Evolutionary conservation across 257 asterid genomes (phyloP).

Genomic region (Salvia splendens): DNA sequence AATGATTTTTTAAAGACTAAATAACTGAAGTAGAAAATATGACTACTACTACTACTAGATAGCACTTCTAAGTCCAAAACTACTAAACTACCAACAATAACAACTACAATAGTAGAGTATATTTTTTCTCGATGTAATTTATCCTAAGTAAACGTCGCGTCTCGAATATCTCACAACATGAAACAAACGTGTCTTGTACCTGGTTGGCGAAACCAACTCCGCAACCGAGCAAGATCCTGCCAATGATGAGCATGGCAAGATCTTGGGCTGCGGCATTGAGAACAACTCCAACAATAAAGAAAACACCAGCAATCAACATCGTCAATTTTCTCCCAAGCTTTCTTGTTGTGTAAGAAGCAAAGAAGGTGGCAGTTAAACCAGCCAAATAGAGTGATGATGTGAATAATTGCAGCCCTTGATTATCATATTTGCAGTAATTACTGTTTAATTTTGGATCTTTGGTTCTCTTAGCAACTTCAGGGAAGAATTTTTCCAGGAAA

Average conservation of each 20-base stretch:
- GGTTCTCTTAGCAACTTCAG: slow-evolving; percentile 51
- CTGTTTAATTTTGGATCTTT: slow-evolving; percentile 41
- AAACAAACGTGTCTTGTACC: slow-evolving; percentile 37
- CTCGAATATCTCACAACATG: not conserved
- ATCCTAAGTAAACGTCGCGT: not conserved
- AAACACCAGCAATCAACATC: slow-evolving; percentile 77
- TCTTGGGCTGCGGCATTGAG: slow-evolving; percentile 76
- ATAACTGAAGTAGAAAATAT: not conserved
- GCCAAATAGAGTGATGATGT: slow-evolving; percentile 88
- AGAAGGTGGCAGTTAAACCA: slow-evolving; percentile 76
- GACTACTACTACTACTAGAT: not conserved
- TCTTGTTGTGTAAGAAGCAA: slow-evolving; percentile 88
- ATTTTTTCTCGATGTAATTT: not conserved
- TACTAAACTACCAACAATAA: not conserved
- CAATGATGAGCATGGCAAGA: slow-evolving; percentile 87
- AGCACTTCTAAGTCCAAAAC: not conserved
- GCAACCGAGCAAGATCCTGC: slow-evolving; percentile 78
- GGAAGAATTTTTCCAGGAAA: slow-evolving; percentile 75
- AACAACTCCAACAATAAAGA: slow-evolving; percentile 63
- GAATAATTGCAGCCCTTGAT: slow-evolving; percentile 79
- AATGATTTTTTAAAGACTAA: not conserved
- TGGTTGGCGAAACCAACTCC: slow-evolving; percentile 96
- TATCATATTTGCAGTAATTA: slow-evolving; percentile 88
- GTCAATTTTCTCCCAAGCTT: slow-evolving; percentile 63
- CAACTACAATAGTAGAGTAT: not conserved